Evolutionary conservation across 1,284 basidiomycete species (phyloP).

Genomic region (Cryptococcus hybrid): DNA sequence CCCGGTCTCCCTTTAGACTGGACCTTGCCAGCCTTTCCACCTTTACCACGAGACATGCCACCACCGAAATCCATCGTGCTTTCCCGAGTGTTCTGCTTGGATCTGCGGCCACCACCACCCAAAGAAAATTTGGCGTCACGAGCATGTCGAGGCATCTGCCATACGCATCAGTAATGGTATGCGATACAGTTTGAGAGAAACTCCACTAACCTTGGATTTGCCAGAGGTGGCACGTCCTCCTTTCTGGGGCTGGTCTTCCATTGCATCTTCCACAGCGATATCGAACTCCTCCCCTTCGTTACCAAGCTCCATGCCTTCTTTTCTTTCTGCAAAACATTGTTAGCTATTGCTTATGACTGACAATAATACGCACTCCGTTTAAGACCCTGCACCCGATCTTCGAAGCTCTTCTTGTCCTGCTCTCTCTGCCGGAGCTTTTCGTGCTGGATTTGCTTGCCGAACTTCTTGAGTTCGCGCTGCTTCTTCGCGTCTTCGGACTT

Average conservation of each 20-base stretch:
- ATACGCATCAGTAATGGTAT: background rate
- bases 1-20: conserved; percentile 20
- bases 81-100: conserved; percentile 76
- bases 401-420: conserved; percentile 74
- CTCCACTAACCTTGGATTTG: conserved; percentile 42
- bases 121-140: conserved; percentile 80
- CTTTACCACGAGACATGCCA: conserved; percentile 44
- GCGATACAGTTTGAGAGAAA: background rate
- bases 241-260: conserved; percentile 60
- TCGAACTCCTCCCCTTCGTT: conserved; percentile 67
- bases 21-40: conserved; percentile 3
- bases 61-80: conserved; percentile 69
- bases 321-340: conserved; percentile 60
- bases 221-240: conserved; percentile 31
- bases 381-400: conserved; percentile 74
- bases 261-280: conserved; percentile 78
- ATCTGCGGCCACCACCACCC: conserved; percentile 60
- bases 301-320: conserved; percentile 74
- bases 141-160: conserved; percentile 59
- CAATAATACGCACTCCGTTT: conserved; percentile 70
- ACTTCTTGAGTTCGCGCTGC: conserved; percentile 95
- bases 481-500: conserved; percentile 87
- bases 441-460: conserved; percentile 92
- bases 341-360: background rate
- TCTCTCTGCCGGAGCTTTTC: conserved; percentile 80